Base-by-base conservation (phyloP, 257 asterid genomes). In the Solanum pimpinellifolium region DNA sequence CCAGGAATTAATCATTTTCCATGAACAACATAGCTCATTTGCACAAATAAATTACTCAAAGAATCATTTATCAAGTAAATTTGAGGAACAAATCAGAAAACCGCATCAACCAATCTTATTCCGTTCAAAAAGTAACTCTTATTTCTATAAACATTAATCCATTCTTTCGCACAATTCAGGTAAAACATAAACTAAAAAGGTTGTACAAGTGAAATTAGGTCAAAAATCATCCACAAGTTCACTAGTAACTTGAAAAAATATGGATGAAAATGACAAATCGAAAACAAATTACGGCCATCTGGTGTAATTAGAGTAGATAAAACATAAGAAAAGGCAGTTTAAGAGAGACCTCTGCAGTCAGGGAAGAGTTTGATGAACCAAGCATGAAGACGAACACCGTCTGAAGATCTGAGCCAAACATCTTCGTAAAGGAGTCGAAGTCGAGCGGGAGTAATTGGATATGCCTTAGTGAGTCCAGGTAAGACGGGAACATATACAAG, bases 351-450 rank as follows among this genome's bases (percentile, higher is more conserved):
- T 92, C 91, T 89, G 90, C 96, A 92, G 49, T 96, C 95, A 42
- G 99, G 97, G 83, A 92, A 70, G 83, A 92, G 91, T 90, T 96
- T 97, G 86, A 97, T 94, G 89, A 96, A 97, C 99, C 99, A 97
- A 88, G 98, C 93, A 77, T 97, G 99, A 85, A 97, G 99, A 72
- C 98, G 98, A 60, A 97, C 96, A 56, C 99, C 99, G 84, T 97
- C 99, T 83, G 96, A 94, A 66, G 99, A 97, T 66, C 97, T 94
- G 83, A 97, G 98, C 99, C 99, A 96, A 23, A 97, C 99, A 77
- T 97, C 99, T 21, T 97, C 99, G 87, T 94, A 95, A 3, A 91
- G 87, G 56, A 97, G 98, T 46, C 96, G 95, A 69, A 95, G 93
- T 56, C 99, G 93, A 72, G 96, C 95, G 31, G 99, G 99, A n/a